Evolutionary conservation across 2,329 filamentous ascomycete species (phyloP), one percentile per base, ranked within the genome.

Genomic region (Macrophomina tecta): DNA sequence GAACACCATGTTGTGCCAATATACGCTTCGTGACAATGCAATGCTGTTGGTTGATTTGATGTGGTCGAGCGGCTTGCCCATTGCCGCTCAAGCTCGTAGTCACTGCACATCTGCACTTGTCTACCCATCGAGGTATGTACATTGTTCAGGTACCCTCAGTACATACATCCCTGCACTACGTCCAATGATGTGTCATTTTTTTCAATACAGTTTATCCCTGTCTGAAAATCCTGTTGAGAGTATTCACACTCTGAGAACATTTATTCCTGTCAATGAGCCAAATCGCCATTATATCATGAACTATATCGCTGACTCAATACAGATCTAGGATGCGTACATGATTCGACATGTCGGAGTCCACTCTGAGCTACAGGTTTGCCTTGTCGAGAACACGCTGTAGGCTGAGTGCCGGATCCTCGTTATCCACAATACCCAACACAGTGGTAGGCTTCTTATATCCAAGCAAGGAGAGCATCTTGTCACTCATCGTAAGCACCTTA

Each of bases 291-390:
- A 40, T 40, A 40, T 9, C 7, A 2, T n/a, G 42, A 14, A 14
- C 23, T 30, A 9, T 6, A 28, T 67, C 58, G 32, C 79, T 78
- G 78, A 91, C 95, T 49, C 23, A n/a, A 4, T 45, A 45, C 2
- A 5, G 42, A 14, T 45, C 7, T 45, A 45, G 42, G 4, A 45
- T 12, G 36, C 6, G 11, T 38, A 2, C 6, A 38, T 38, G 36
- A 38, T 38, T 12, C 11, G 7, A 38, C 36, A 38, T 38, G 36
- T 23, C 23, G 23, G 11, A 38, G 11, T 38, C 7, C 11, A 12
- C 11, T 52, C 16, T 30, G 11, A 28, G 14, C 53, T 58, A 58
- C 7, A 14, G 7, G 38, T 42, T 45, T 46, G 67, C 62, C 48
- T 30, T 34, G 11, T 46, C 61, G 14, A 70, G 51, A 14, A 72